Base-by-base conservation (phyloP, 2,329 filamentous ascomycete species). In the Alternaria hordeiaustralica region DNA sequence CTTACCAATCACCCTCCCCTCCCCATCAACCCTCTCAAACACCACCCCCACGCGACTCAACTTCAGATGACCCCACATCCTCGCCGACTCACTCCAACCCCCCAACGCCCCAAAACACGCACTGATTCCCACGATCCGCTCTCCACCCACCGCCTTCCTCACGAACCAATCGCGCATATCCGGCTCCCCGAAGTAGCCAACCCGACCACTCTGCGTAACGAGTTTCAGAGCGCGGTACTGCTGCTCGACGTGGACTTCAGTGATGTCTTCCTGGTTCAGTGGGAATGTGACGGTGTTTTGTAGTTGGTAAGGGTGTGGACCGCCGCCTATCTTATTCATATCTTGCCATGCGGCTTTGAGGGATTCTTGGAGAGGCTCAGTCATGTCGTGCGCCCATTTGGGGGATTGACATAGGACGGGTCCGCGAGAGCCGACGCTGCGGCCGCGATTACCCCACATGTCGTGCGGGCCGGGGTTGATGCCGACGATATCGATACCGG, bases 211-310 rank as follows among this genome's bases (percentile, higher is more conserved):
- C 55, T 69, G 68, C 33, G 67, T 74, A n/a, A 61, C 30, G 4
- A 75, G 25, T 36, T 63, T 66, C 0, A 73, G 26, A 25, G 68
- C 67, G 44, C 49, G 60, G 20, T 58, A 47, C 15, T 65, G 64
- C 20, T 50, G 21, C 44, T 54, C 56, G 10, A 65, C 65, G 44
- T 67, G 60, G 5, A 74, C 68, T 36, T 69, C 70, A 5, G 58
- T 67, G n/a, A 74, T 58, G 4, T 63, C 64, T 12, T 58, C 41
- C 3, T 66, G 64, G 20, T 73, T 66, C 11, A 72, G 62, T 0
- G 64, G 54, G 28, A 73, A 68, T 11, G 13, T 55, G 57, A 65
- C 26, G 15, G 46, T 58, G 45, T 33, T 20, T 21, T 36, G 23
- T 36, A 1, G 7, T 8, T 20, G 15, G n/a, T 36, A n/a, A 36